Evolutionary conservation across 2,329 filamentous ascomycete species (phyloP), one percentile per base, ranked within the genome.

Genomic region (Rosellinia necatrix): DNA sequence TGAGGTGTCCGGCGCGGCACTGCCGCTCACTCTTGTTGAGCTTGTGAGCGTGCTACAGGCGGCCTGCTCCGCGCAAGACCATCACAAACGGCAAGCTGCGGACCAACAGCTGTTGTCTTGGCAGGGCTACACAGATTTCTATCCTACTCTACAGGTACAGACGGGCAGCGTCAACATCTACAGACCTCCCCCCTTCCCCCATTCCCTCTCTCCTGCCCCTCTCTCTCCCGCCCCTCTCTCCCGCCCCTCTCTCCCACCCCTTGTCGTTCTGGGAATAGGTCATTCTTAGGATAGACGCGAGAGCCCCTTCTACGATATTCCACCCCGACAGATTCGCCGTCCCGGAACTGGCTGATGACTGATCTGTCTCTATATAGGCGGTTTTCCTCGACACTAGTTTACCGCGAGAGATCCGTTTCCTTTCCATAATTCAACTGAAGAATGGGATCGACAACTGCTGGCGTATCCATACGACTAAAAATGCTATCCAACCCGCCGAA

Each of bases 391-490:
- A 96, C 75, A 86, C 85, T 59, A 85, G 85, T 2, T 77, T 96
- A 1, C 89, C 91, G 1, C 75, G 84, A 55, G 87, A 96, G 67
- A 83, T 93, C 49, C 89, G 94, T 59, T 92, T 96, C 68, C 86
- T 97, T 9, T 90, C 93, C 51, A 85, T 97, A 55, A 96, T 97
- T 64, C 90, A 96, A 70, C 81, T 99, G 50, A 97, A 97, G 72
- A 97, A 97, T 72, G 94, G 92, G 52, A 92, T 97, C 73, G 93
- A 97, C 71, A 92, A 89, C 70, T 91, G 92, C 73, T 99, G 94
- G 94, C 84, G 94, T 12, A 64, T 75, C n/a, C 69, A 91, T 81
- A 70, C 75, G 29, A 64, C 71, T 24, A 80, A 77, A 70, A 90
- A 89, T 29, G 85, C 90, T 46, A 83, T 89, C 53, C 85, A 87